Conservation (phyloP, 768 basidiomycete genomes). For the Termitomyces sp. region DNA sequence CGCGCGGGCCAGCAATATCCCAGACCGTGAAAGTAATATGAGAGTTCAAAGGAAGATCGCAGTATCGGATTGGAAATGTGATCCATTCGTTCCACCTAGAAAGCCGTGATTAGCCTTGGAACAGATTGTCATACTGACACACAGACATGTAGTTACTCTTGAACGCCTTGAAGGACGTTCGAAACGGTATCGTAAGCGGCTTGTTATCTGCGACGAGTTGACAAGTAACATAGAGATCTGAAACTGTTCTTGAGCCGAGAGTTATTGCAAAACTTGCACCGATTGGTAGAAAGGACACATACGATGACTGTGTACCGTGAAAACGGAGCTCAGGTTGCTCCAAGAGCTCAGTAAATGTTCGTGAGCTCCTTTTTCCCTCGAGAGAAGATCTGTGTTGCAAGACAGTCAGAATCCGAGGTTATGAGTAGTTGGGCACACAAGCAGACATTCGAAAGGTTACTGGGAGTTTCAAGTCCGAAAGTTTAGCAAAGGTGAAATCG, state of each 20-base stretch:
- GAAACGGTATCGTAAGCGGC: slow-evolving; percentile 85
- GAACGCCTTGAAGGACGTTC: slow-evolving; percentile 92
- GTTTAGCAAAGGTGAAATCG: slow-evolving; percentile 90
- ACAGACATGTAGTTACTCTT: slow-evolving; percentile 74
- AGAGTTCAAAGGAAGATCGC: slow-evolving; percentile 85
- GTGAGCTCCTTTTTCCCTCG: slow-evolving; percentile 74
- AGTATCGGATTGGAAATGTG: slow-evolving; percentile 86
- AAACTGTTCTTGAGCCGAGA: slow-evolving; percentile 58
- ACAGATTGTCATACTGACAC: slow-evolving; percentile 5
- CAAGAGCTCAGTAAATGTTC: slow-evolving; percentile 73
- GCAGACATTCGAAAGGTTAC: slow-evolving; percentile 82
- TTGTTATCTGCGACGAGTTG: slow-evolving; percentile 93
- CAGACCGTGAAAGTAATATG: slow-evolving; percentile 94
- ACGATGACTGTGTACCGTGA: slow-evolving; percentile 81
- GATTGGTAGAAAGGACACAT: slow-evolving; percentile 23
- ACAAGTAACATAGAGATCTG: slow-evolving; percentile 92
- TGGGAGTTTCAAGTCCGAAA: slow-evolving; percentile 84
- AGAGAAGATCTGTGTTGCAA: slow-evolving; percentile 62
- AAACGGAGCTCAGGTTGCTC: slow-evolving; percentile 81
- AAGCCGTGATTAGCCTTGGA: not conserved
- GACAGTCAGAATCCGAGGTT: not conserved
- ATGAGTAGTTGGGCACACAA: not conserved
- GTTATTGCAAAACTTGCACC: slow-evolving; percentile 23
- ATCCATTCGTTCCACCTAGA: slow-evolving; percentile 90
- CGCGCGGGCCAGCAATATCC: slow-evolving; percentile 86